Base-by-base conservation (phyloP, 805 yeast genomes). In the Candida nitratophila region DNA sequence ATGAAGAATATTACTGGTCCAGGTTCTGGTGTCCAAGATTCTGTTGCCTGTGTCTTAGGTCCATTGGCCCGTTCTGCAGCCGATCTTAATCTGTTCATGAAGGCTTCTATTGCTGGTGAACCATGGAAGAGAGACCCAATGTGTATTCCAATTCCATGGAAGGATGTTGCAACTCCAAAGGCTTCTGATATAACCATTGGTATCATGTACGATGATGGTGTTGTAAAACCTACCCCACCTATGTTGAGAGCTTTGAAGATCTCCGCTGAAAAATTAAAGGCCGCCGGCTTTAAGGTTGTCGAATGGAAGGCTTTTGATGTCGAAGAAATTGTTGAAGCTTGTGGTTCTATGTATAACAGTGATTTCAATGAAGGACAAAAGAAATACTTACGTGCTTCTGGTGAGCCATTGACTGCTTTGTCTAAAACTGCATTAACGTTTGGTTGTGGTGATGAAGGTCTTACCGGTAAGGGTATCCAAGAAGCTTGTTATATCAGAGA, bases 371-470 rank as follows among this genome's bases (percentile, higher is more conserved):
- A 64, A 44, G 73, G 65, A 44, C 79, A 77, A 49, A 64, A 69
- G 32, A 62, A 65, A 32, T 53, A 71, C 34, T 61, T 84, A 44
- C 65, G 67, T 2, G 68, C 56, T 2, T 76, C 85, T 19, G 89
- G 90, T 35, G 90, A 86, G 55, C 89, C 89, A 29, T 56, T 79
- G 42, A 56, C 63, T 4, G 74, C 76, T 47, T 69, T 82, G 50
- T 74, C 85, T 24, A 69, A 75, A 50, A 72, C 73, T 67, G 63
- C 63, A 39, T 59, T 81, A 49, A 62, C 69, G 37, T 72, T 69
- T 53, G 86, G 86, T 41, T 72, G 73, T 40, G 86, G 86, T 42
- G 69, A 75, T 27, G 62, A 61, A 16, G 69, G 64, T 3, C 59
- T 66, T 42, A 55, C 73, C n/a, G 65, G 70, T 14, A 51, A 65